Conservation (phyloP, 208 protist genomes). For the Herpetomonas samuelpessoai region DNA sequence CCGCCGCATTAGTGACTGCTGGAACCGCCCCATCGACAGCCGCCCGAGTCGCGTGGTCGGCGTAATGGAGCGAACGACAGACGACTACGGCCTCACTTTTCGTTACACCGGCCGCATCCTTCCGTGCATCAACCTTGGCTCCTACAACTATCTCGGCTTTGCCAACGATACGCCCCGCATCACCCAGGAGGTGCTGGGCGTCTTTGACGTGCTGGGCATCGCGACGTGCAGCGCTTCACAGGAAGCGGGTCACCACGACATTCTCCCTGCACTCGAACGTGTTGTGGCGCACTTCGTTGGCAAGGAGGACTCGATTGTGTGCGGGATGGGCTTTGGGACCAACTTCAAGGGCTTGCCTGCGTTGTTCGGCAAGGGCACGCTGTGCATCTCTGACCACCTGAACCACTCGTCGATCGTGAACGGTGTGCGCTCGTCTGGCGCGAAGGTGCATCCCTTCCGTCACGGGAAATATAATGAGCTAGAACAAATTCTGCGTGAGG, state of each 20-base stretch:
- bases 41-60: slow-evolving; percentile 91
- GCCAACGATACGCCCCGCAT: slow-evolving; percentile 89
- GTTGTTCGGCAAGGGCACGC: slow-evolving; percentile 94
- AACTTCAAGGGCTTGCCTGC: slow-evolving; percentile 87
- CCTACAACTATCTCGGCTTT: slow-evolving; percentile 98
- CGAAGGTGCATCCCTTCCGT: slow-evolving; percentile 91
- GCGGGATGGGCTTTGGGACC: slow-evolving; percentile 92
- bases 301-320: slow-evolving; percentile 95
- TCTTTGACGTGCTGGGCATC: slow-evolving; percentile 78
- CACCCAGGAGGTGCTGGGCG: slow-evolving; percentile 76
- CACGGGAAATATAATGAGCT: slow-evolving; percentile 95
- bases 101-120: slow-evolving; percentile 79
- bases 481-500: slow-evolving; percentile 85
- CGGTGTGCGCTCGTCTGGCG: slow-evolving; percentile 89
- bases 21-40: no score
- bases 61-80: slow-evolving; percentile 88
- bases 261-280: slow-evolving; percentile 81
- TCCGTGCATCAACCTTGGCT: no score
- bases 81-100: slow-evolving; percentile 87
- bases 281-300: slow-evolving; percentile 91
- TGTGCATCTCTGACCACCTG: slow-evolving; percentile 93
- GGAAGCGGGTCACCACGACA: slow-evolving; percentile 60
- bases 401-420: slow-evolving; percentile 98
- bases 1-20: slow-evolving; percentile 88
- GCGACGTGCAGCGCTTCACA: slow-evolving; percentile 59